These are phyloP conservation scores for Geum urbanum DNA, from an alignment of 306 rosid species.

Conservation along the genomic window DNA sequence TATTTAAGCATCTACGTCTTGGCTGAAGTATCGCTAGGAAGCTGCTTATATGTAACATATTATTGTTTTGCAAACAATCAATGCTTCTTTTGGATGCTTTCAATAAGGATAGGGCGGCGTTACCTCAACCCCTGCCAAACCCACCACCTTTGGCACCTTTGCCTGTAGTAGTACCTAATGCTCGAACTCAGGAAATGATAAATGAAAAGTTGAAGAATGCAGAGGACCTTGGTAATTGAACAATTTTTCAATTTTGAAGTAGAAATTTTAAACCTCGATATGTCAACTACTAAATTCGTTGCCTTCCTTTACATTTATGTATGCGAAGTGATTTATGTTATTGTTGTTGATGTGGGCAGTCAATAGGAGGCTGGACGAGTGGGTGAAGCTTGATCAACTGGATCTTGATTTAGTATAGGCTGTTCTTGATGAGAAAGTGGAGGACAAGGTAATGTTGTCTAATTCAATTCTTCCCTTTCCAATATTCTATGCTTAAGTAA, in stretches of 20 bases:
- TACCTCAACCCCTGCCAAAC: conserved; percentile 87
- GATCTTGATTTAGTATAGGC: too few species aligned
- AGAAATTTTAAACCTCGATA: background rate
- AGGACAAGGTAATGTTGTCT: too few species aligned
- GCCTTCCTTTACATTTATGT: too few species aligned
- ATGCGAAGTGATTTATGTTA: too few species aligned
- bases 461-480: too few species aligned
- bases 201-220: conserved; percentile 97
- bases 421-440: too few species aligned
- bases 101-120: conserved; percentile 88
- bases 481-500: too few species aligned
- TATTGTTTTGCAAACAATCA: conserved; percentile 45
- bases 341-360: too few species aligned
- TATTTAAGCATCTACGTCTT: background rate
- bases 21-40: too few species aligned
- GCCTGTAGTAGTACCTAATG: conserved; percentile 78
- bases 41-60: conserved; percentile 10
- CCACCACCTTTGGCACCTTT: conserved; percentile 87
- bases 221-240: conserved; percentile 82
- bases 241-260: background rate
- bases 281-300: too few species aligned
- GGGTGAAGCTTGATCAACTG: too few species aligned
- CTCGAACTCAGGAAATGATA: conserved; percentile 92
- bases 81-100: conserved; percentile 91
- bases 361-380: too few species aligned